phyloP scores from a whole-genome alignment of 139 green algal species.

The Chlorella ohadii region DNA sequence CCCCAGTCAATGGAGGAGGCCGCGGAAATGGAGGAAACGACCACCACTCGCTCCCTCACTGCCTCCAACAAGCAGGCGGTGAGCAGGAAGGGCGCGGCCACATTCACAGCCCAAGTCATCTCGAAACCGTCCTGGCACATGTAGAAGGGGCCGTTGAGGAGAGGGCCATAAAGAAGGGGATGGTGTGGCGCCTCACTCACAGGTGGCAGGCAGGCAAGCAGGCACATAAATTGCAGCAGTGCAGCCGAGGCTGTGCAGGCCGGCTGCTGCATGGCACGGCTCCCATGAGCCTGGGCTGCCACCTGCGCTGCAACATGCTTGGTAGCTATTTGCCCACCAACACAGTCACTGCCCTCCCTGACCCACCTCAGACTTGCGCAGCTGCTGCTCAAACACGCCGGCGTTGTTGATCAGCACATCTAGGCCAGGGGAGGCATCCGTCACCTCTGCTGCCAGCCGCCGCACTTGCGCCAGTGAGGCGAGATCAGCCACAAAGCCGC shows the following conservation, averaged over 20 bases:
- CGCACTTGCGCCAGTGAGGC: constrained; percentile 46
- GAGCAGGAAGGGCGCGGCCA: constrained; percentile 76
- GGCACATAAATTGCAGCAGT: too few relatives aligned
- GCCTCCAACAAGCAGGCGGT: constrained; percentile 54
- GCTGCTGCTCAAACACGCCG: not conserved
- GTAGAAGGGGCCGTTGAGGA: constrained; percentile 43
- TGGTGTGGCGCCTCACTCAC: too few relatives aligned
- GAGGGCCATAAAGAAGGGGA: too few relatives aligned
- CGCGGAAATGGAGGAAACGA: constrained; percentile 68
- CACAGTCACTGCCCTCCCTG: too few relatives aligned
- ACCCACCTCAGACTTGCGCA: not conserved
- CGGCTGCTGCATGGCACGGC: too few relatives aligned
- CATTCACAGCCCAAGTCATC: constrained; percentile 78
- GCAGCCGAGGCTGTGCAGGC: too few relatives aligned
- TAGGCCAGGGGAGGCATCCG: not conserved
- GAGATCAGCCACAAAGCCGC: constrained; percentile 48
- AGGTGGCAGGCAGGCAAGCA: too few relatives aligned
- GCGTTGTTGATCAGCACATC: constrained; percentile 70
- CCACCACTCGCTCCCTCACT: constrained; percentile 63
- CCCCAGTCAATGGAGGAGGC: constrained; percentile 65
- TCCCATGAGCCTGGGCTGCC: too few relatives aligned
- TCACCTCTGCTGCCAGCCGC: constrained; percentile 51
- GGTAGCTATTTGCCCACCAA: too few relatives aligned
- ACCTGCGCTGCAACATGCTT: too few relatives aligned
- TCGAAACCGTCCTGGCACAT: constrained; percentile 64